A percentile compares a stretch with the other conserved stretches of the same genome.
phyloP scores from a whole-genome alignment of 352 stramenopile species.

The Pythium phragmitis region DNA sequence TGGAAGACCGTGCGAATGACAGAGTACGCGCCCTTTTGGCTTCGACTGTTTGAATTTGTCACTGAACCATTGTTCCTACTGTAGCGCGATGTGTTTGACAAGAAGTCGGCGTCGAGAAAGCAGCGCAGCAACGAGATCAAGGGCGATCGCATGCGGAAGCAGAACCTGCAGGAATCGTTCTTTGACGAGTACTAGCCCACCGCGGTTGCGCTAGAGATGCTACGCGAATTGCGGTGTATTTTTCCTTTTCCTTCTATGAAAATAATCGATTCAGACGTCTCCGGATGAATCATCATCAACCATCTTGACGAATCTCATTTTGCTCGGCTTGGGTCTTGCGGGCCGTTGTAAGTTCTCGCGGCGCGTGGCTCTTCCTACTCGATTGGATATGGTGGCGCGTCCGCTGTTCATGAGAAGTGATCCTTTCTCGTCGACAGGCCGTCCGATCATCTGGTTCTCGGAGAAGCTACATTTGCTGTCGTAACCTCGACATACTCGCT shows the following conservation, averaged over 20 bases:
- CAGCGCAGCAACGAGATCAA: conserved; percentile 82
- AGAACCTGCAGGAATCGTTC: conserved; percentile 75
- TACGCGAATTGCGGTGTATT: not conserved
- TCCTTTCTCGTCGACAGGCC: not conserved
- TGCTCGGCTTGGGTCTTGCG: not conserved
- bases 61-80: not conserved
- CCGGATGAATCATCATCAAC: conserved; percentile 4
- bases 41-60: not conserved
- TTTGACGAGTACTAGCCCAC: conserved; percentile 47
- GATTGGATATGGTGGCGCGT: not conserved
- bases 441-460: not conserved
- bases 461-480: not conserved
- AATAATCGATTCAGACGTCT: not conserved
- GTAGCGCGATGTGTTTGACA: conserved; percentile 79
- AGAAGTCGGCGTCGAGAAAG: conserved; percentile 75
- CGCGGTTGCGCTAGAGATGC: not conserved
- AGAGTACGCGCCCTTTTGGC: conserved; percentile 43
- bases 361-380: not conserved
- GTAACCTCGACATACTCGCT: not conserved
- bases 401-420: not conserved
- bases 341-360: not conserved
- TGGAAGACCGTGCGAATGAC: conserved; percentile 74
- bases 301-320: not conserved
- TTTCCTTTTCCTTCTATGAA: not conserved
- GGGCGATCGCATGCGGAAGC: conserved; percentile 71